These are phyloP conservation scores for Metschnikowia matae DNA, from an alignment of 805 yeast genomes.

Conservation along the genomic window DNA sequence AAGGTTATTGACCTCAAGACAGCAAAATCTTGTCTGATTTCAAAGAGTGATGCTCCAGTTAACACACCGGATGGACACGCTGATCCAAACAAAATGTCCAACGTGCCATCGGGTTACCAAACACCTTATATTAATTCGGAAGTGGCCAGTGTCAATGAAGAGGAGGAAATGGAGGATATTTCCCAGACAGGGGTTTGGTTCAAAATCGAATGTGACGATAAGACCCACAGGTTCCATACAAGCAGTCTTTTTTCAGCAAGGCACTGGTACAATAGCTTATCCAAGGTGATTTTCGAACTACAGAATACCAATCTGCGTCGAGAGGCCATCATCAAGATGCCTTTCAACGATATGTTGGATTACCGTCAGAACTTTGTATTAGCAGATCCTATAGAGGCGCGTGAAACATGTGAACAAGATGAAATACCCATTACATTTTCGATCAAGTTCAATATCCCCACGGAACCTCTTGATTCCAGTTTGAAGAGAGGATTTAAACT, in stretches of 20 bases:
- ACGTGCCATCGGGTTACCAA: neutral
- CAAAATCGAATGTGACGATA: slow-evolving; percentile 52
- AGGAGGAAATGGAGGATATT: slow-evolving; percentile 24
- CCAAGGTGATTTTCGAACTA: slow-evolving; percentile 63
- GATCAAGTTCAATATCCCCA: slow-evolving; percentile 46
- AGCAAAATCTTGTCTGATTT: slow-evolving; percentile 57
- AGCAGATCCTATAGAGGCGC: slow-evolving; percentile 19
- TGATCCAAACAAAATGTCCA: neutral
- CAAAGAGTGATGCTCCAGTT: slow-evolving; percentile 16
- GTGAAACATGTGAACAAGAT: slow-evolving; percentile 16
- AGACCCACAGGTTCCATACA: slow-evolving; percentile 62
- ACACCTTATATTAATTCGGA: slow-evolving; percentile 10
- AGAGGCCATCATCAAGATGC: slow-evolving; percentile 74
- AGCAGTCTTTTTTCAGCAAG: slow-evolving; percentile 72
- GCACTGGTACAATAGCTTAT: slow-evolving; percentile 72
- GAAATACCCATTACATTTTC: slow-evolving; percentile 38
- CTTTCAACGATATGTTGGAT: slow-evolving; percentile 62
- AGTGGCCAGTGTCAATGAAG: slow-evolving; percentile 13
- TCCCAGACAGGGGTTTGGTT: slow-evolving; percentile 45
- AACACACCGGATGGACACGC: neutral
- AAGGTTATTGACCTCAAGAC: slow-evolving; percentile 67
- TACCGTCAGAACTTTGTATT: slow-evolving; percentile 53
- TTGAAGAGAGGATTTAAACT: slow-evolving; percentile 1
- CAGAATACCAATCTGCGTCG: slow-evolving; percentile 65
- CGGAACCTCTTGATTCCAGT: slow-evolving; percentile 1